phyloP scores from a whole-genome alignment of 768 basidiomycete genomes.

The Cystoderma amianthinum region DNA sequence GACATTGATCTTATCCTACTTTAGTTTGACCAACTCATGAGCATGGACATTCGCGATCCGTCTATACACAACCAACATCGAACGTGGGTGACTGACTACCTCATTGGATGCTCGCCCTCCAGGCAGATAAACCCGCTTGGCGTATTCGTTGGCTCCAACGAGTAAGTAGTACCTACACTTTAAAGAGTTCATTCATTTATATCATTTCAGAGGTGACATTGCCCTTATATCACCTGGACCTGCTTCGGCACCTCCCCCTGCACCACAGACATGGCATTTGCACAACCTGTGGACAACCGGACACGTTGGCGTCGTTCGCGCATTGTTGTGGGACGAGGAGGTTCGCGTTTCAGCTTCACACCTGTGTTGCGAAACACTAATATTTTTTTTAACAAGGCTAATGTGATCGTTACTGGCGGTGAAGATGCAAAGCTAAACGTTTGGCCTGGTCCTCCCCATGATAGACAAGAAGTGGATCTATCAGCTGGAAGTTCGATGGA shows the following conservation, averaged over 20 bases:
- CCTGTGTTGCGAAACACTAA: too few species aligned
- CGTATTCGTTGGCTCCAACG: constrained; percentile 69
- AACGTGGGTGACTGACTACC: constrained; percentile 78
- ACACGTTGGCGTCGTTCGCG: constrained; percentile 52
- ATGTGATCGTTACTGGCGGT: constrained; percentile 38
- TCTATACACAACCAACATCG: constrained; percentile 48
- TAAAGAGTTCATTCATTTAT: background rate
- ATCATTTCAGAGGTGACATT: constrained; percentile 44
- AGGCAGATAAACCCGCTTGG: constrained; percentile 23
- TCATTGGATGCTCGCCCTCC: constrained; percentile 45
- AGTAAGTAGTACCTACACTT: constrained; percentile 34
- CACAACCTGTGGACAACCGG: constrained; percentile 47
- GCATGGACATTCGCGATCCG: constrained; percentile 58
- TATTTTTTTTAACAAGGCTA: constrained; percentile 26
- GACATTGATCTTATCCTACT: constrained; percentile 1
- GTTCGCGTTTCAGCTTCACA: constrained; percentile 24
- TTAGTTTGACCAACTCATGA: constrained; percentile 54
- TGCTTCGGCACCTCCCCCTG: constrained; percentile 25
- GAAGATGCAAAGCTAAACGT: constrained; percentile 41
- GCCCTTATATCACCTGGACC: constrained; percentile 48
- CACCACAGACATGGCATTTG: constrained; percentile 39
- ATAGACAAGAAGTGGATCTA: constrained; percentile 19
- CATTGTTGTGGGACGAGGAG: constrained; percentile 48
- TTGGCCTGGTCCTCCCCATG: constrained; percentile 24
- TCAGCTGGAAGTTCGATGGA: background rate